Evolutionary conservation across 2,329 filamentous ascomycete species (phyloP).

Genomic region (Aureobasidium pullulans): DNA sequence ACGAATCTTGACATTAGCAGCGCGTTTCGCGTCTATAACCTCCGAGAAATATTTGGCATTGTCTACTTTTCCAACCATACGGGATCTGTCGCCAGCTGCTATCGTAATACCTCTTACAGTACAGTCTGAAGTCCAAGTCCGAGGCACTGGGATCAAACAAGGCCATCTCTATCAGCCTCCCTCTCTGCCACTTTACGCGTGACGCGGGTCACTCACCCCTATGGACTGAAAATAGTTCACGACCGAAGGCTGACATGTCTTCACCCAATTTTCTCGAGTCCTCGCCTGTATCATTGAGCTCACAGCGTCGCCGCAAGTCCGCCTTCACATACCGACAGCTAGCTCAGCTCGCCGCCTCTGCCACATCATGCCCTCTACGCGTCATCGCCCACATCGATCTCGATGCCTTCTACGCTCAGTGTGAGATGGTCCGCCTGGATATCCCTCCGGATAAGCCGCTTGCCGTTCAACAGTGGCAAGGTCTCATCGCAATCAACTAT

Average conservation of each 20-base stretch:
- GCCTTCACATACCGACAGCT: slow-evolving; percentile 82
- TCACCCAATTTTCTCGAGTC: slow-evolving; percentile 42
- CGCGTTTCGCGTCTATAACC: neutral
- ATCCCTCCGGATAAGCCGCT: slow-evolving; percentile 69
- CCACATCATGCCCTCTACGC: slow-evolving; percentile 67
- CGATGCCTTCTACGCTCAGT: slow-evolving; percentile 93
- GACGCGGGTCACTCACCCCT: neutral
- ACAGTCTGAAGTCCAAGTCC: neutral
- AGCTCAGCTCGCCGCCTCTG: slow-evolving; percentile 63
- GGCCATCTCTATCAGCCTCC: too few relatives aligned
- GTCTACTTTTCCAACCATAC: neutral
- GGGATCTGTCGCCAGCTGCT: neutral
- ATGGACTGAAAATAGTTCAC: neutral
- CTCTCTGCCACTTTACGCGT: slow-evolving; percentile 14
- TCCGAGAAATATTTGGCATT: neutral
- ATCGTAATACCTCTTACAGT: neutral
- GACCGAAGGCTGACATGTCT: slow-evolving; percentile 30
- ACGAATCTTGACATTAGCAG: neutral
- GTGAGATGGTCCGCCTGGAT: slow-evolving; percentile 81
- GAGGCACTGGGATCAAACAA: too few relatives aligned
- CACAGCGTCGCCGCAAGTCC: slow-evolving; percentile 45
- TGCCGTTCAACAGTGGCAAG: slow-evolving; percentile 92
- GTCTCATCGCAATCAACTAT: slow-evolving; percentile 94
- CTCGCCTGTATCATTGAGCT: slow-evolving; percentile 36
- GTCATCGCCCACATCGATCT: slow-evolving; percentile 89